Conservation (phyloP, 345 rosid species). For the Murraya koenigii region DNA sequence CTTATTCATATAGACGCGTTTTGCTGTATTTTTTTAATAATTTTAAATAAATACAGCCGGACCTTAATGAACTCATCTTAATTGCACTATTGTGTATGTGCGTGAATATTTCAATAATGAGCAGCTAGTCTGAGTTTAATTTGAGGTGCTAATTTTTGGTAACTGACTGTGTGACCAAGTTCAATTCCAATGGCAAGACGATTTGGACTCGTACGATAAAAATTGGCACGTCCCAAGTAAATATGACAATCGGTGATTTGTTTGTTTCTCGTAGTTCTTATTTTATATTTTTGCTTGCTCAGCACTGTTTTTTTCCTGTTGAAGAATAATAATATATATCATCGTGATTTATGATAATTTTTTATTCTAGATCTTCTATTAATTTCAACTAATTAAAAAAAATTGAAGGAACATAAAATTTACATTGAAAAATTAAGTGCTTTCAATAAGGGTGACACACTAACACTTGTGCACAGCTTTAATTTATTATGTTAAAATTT, state of each 20-base stretch:
- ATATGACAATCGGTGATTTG: constrained; percentile 4
- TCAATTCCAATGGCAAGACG: background rate
- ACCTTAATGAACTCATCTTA: background rate
- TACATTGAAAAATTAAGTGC: background rate
- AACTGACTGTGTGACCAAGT: background rate
- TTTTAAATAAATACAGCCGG: background rate
- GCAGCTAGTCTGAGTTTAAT: background rate
- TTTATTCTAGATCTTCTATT: background rate
- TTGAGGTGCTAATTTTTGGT: background rate
- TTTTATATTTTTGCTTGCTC: background rate
- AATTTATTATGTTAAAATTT: too few relatives aligned
- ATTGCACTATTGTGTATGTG: background rate
- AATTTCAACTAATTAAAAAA: background rate
- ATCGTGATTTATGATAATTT: background rate
- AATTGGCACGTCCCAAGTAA: background rate
- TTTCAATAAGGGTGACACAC: background rate
- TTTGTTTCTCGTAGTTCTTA: background rate
- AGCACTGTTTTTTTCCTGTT: background rate
- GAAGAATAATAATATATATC: background rate
- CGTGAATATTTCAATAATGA: background rate
- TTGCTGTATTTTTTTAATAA: background rate
- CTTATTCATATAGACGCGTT: background rate
- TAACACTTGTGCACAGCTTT: background rate
- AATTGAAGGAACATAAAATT: too few relatives aligned
- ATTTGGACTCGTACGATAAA: background rate